Evolutionary conservation across 495 filamentous ascomycete species (phyloP).

Genomic region (Cairneyella variabilis): DNA sequence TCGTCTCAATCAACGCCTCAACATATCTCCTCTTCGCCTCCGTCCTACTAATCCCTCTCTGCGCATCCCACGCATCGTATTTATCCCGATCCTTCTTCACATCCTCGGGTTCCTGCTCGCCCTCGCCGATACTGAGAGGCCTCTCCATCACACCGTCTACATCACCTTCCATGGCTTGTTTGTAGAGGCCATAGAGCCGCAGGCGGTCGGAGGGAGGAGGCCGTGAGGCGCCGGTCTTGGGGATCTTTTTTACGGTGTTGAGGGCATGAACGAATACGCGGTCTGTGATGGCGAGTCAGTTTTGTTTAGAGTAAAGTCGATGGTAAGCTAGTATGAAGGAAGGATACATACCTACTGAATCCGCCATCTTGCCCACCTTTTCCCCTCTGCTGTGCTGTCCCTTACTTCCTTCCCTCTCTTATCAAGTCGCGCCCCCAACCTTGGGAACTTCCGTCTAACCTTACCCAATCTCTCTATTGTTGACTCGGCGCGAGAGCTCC

Average conservation of each 20-base stretch:
- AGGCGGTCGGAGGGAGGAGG: conserved; percentile 83
- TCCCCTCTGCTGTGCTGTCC: not conserved
- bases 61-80: conserved; percentile 89
- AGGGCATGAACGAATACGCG: conserved; percentile 98
- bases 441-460: not conserved
- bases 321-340: not conserved
- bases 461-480: not conserved
- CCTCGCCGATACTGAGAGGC: conserved; percentile 45
- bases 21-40: conserved; percentile 95
- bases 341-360: conserved; percentile 43
- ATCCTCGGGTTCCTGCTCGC: conserved; percentile 30
- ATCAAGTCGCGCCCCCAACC: not conserved
- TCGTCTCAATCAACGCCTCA: conserved; percentile 87
- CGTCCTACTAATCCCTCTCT: conserved; percentile 74
- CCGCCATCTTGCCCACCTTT: conserved; percentile 37
- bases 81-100: conserved; percentile 56
- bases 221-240: conserved; percentile 82
- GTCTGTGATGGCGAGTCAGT: conserved; percentile 48
- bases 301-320: not conserved
- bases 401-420: not conserved
- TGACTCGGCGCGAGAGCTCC: no score
- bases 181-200: conserved; percentile 94
- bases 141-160: conserved; percentile 89
- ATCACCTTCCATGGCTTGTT: conserved; percentile 98
- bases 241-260: conserved; percentile 96